phyloP scores from a whole-genome alignment of 1,284 basidiomycete genomes.

The Leccinum subrobustum region DNA sequence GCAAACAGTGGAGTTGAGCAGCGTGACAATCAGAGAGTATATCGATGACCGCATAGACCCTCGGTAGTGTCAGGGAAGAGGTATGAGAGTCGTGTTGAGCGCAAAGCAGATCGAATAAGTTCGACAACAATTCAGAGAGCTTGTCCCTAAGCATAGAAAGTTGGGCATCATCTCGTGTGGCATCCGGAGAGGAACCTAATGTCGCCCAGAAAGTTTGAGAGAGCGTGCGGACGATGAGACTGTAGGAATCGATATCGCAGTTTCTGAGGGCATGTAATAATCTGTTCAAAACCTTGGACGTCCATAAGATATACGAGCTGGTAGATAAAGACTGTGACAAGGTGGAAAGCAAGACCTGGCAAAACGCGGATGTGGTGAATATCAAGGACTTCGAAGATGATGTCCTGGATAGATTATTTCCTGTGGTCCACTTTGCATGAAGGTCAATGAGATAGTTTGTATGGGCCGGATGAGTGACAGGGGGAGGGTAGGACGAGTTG shows the following conservation, averaged over 20 bases:
- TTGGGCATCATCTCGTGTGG: slow-evolving; percentile 2
- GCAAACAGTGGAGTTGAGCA: slow-evolving; percentile 17
- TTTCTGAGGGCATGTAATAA: slow-evolving; percentile 30
- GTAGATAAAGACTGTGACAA: slow-evolving; percentile 15
- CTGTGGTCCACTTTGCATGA: slow-evolving; percentile 32
- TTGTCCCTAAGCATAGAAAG: slow-evolving; percentile 15
- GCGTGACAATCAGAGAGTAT: slow-evolving; percentile 21
- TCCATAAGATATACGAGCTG: slow-evolving; percentile 33
- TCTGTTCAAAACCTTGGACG: slow-evolving; percentile 38
- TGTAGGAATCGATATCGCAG: slow-evolving; percentile 27
- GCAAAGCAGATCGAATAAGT: slow-evolving; percentile 26
- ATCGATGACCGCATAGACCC: slow-evolving; percentile 18
- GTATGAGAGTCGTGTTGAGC: slow-evolving; percentile 1
- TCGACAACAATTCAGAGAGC: slow-evolving; percentile 26
- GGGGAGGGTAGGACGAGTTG: slow-evolving; percentile 20
- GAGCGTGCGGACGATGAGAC: slow-evolving; percentile 17
- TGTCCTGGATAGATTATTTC: slow-evolving; percentile 3
- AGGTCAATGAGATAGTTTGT: slow-evolving; percentile 41
- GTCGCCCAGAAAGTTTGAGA: slow-evolving; percentile 14
- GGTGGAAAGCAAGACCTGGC: slow-evolving; percentile 16
- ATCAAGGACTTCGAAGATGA: slow-evolving; percentile 1
- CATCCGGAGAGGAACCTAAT: slow-evolving; percentile 1
- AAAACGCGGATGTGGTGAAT: slow-evolving; percentile 34
- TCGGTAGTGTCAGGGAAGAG: slow-evolving; percentile 2
- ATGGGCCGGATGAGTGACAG: slow-evolving; percentile 44